Evolutionary conservation across 306 rosid species (phyloP).

Genomic region (Vachellia collinsii): DNA sequence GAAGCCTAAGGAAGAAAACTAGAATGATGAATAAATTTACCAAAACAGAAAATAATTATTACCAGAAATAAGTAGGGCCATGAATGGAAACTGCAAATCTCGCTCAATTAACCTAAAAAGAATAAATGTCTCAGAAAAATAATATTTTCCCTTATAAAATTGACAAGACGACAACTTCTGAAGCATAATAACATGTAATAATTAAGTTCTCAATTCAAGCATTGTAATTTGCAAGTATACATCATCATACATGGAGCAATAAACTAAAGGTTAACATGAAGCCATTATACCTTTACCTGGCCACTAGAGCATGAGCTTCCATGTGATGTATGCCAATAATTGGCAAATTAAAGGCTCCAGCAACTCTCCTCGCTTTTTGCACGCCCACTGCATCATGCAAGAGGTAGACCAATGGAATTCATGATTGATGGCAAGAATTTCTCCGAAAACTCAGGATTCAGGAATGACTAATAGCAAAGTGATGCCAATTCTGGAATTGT

Average conservation of each 20-base stretch:
- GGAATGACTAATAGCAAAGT: neutral
- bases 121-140: conserved; percentile 34
- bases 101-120: conserved; percentile 67
- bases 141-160: conserved; percentile 13
- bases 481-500: neutral
- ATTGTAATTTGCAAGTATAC: conserved; percentile 9
- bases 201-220: conserved; percentile 28
- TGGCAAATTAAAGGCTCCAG: conserved; percentile 69
- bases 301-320: conserved; percentile 99
- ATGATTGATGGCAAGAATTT: conserved; percentile 32
- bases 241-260: conserved; percentile 11
- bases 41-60: conserved; percentile 27
- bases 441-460: conserved; percentile 19
- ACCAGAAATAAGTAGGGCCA: conserved; percentile 93
- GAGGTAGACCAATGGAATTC: conserved; percentile 30
- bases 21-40: conserved; percentile 1
- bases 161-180: conserved; percentile 15
- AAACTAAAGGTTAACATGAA: conserved; percentile 15
- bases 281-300: conserved; percentile 59
- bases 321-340: conserved; percentile 93
- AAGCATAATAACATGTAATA: conserved; percentile 26
- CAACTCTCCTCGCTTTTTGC: conserved; percentile 77
- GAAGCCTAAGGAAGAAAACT: conserved; percentile 29
- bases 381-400: conserved; percentile 79
- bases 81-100: conserved; percentile 87